These are phyloP conservation scores for Beauveria caledonica DNA, from an alignment of 2,329 filamentous ascomycete species.

Conservation along the genomic window DNA sequence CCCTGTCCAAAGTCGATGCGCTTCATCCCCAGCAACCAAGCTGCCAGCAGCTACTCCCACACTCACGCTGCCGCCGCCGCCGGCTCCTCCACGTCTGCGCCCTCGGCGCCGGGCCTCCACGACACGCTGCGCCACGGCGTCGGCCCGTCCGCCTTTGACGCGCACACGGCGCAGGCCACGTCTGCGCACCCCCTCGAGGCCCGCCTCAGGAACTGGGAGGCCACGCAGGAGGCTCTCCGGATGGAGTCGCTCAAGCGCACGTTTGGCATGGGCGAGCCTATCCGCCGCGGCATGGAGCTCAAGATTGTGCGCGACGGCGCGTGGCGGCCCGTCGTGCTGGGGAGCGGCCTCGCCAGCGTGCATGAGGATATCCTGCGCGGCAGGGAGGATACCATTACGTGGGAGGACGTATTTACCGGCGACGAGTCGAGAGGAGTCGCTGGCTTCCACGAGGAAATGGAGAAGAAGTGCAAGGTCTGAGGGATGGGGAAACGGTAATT, in stretches of 20 bases:
- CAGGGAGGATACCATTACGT: constrained; percentile 66
- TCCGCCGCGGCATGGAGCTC: constrained; percentile 90
- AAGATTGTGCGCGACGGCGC: constrained; percentile 74
- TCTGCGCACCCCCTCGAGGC: constrained; percentile 80
- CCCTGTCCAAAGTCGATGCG: constrained; percentile 66
- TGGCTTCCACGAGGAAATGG: constrained; percentile 87
- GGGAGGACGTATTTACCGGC: constrained; percentile 90
- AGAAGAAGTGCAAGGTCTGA: constrained; percentile 74
- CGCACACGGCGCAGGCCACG: constrained; percentile 31
- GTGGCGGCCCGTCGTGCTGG: constrained; percentile 68
- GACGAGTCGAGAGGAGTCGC: constrained; percentile 63
- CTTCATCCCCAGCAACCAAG: constrained; percentile 65
- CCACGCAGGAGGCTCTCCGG: constrained; percentile 78
- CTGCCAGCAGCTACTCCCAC: constrained; percentile 60
- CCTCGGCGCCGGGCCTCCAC: constrained; percentile 86
- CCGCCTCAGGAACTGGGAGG: constrained; percentile 82
- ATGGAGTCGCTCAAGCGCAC: constrained; percentile 81
- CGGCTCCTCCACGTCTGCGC: constrained; percentile 56
- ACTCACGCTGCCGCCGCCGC: constrained; percentile 24
- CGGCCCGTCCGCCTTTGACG: constrained; percentile 49
- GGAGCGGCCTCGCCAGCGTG: constrained; percentile 52
- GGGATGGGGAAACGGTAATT: neutral
- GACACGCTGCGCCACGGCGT: constrained; percentile 86
- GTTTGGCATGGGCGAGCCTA: constrained; percentile 87
- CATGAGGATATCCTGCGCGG: constrained; percentile 87